Evolutionary conservation across 1,139 yeast species (phyloP).

Genomic region (Blastobotrys persicus): DNA sequence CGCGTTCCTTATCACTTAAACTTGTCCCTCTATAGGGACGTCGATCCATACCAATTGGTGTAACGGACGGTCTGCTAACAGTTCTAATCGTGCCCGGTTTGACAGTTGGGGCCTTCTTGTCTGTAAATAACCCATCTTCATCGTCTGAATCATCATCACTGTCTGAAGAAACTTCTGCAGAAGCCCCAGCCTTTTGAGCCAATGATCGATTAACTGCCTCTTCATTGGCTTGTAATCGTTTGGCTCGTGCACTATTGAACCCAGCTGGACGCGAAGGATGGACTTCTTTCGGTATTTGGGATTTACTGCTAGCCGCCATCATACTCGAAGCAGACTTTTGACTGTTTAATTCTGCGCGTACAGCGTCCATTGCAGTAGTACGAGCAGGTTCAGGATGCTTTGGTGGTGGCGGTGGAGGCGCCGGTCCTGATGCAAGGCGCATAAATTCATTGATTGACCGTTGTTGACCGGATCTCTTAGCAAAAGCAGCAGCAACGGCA

Average conservation of each 20-base stretch:
- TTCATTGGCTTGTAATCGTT: constrained; percentile 20
- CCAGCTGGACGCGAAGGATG: constrained; percentile 83
- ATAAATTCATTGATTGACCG: constrained; percentile 25
- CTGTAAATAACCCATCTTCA: constrained; percentile 31
- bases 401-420: constrained; percentile 16
- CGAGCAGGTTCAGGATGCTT: constrained; percentile 20
- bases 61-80: constrained; percentile 17
- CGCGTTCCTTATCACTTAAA: constrained; percentile 47
- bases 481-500: constrained; percentile 18
- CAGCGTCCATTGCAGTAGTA: constrained; percentile 30
- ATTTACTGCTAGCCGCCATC: constrained; percentile 21
- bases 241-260: constrained; percentile 48
- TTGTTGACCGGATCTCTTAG: constrained; percentile 19
- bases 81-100: constrained; percentile 18
- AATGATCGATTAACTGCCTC: constrained; percentile 1
- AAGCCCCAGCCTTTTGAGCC: constrained; percentile 17
- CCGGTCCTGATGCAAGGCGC: constrained; percentile 18
- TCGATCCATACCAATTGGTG: constrained; percentile 5
- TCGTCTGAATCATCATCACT: constrained; percentile 30
- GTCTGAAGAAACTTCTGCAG: constrained; percentile 15
- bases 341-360: constrained; percentile 28
- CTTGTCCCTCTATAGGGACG: neutral
- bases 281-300: constrained; percentile 32
- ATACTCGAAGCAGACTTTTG: constrained; percentile 14
- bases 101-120: constrained; percentile 15